Base-by-base conservation (phyloP, 805 yeast species). In the Ogataea nakhonphanomensis region DNA sequence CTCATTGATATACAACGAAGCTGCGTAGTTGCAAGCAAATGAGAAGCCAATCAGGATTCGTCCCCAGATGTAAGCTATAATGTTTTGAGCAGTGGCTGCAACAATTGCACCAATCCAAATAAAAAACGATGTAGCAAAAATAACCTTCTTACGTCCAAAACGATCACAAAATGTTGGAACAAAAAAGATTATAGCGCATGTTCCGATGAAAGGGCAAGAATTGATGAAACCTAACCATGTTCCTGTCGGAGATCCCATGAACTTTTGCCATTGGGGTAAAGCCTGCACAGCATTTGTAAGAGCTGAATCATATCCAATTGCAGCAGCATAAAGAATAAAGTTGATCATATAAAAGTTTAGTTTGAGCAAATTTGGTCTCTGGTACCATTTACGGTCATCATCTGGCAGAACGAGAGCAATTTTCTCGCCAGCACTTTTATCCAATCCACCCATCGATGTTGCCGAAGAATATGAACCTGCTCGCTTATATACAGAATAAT, bases 1-100 rank as follows among this genome's bases (percentile, higher is more conserved):
- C 43, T 69, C 74, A 41, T 43, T 43, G 33, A 48, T 31, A 25
- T 41, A 45, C 14, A 45, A 28, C 17, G 40, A 39, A 28, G 50
- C 50, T 4, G 50, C 37, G 25, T 46, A 46, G 26, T 46, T 46
- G 37, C 44, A 37, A n/a, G 49, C 37, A 25, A 42, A 45, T 4
- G 49, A 45, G 26, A 45, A 45, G 8, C 51, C 51, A 39, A 45
- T 48, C 36, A 48, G 34, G n/a, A 48, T 26, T 32, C 51, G 34
- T 12, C 47, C 45, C 36, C 39, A 29, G 20, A 48, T 45, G 37
- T 48, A 48, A 3, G 49, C 39, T 5, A 30, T 46, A 1, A 25
- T 40, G 30, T 39, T 41, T n/a, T 48, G 33, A 4, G 51, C 51
- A 8, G 47, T 37, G 1, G 44, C 39, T 7, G 47, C 51, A 17